These are phyloP conservation scores for Ceratocystis eucalypticola DNA, from an alignment of 2,329 filamentous ascomycete species.

Conservation along the genomic window DNA sequence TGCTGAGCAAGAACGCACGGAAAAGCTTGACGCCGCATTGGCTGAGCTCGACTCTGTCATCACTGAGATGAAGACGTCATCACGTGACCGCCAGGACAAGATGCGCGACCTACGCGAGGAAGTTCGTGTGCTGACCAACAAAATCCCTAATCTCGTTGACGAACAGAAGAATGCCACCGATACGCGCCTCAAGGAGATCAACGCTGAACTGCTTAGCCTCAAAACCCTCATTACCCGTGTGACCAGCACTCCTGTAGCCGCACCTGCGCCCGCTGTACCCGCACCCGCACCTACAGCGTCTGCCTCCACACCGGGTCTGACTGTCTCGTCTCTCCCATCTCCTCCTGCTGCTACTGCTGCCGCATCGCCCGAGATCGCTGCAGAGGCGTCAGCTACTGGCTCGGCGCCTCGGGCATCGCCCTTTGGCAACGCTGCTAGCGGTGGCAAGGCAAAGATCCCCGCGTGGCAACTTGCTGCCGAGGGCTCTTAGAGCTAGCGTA, in stretches of 20 bases:
- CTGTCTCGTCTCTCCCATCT: background rate
- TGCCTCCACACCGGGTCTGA: background rate
- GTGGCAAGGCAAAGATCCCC: constrained; percentile 54
- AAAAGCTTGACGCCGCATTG: constrained; percentile 68
- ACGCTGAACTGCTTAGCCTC: constrained; percentile 75
- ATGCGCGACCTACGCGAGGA: constrained; percentile 76
- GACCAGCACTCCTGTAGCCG: constrained; percentile 28
- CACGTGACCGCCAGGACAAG: constrained; percentile 73
- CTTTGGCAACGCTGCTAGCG: constrained; percentile 24
- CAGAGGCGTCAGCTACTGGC: background rate
- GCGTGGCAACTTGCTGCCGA: constrained; percentile 58
- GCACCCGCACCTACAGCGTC: constrained; percentile 14
- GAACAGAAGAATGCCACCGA: constrained; percentile 78
- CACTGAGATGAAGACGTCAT: constrained; percentile 65
- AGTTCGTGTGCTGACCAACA: constrained; percentile 64
- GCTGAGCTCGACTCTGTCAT: constrained; percentile 76
- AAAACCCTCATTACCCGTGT: constrained; percentile 68
- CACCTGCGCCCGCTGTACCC: constrained; percentile 21
- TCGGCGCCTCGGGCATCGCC: constrained; percentile 14
- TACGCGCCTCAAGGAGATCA: constrained; percentile 67
- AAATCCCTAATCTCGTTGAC: constrained; percentile 78
- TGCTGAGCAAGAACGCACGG: constrained; percentile 71
- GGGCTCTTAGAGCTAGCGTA: background rate
- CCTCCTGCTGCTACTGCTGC: background rate
- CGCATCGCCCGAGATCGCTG: background rate